Base-by-base conservation (phyloP, 768 basidiomycete species). In the Paxillus ammoniavirescens region DNA sequence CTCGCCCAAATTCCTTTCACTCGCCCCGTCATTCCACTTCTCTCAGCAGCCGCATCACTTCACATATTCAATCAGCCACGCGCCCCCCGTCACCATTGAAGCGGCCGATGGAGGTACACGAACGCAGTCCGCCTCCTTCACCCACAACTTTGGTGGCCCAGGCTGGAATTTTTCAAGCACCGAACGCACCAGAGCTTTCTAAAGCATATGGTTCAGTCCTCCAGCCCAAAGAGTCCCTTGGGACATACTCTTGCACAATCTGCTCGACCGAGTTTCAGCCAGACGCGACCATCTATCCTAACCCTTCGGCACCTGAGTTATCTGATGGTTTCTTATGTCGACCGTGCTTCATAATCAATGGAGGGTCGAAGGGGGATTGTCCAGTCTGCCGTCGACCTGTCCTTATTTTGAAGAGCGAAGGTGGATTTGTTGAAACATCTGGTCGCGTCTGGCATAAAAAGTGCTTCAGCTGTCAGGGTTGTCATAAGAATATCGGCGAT, bases 141-240 rank as follows among this genome's bases (percentile, higher is more conserved):
- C 64, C 72, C 2, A 75, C 79, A 31, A 65, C 82, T 26, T 72
- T 79, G 26, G 78, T 81, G 36, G 76, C 82, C 2, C 82, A 82
- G 54, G 74, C 78, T 30, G 84, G 78, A 52, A 84, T 90, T 42
- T 70, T 90, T 21, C 83, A 81, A 23, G 83, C 81, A 30, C 75
- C 82, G 36, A 77, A 78, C 60, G 79, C 78, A 8, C 82, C 86
- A 2, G 81, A 88, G 17, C 75, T 82, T 17, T 82, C 90, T 41
- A 93, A 91, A 69, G 91, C 87, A 5, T 93, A 91, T 58, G 91
- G 91, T 26, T 91, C 91, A 0, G 80, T 93, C 21, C 73, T 93
- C 15, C 91, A 92, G 63, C 82, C 89, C 21, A 84, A 84, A 59
- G 88, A 88, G 62, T 79, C 86, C 6, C 76, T 92, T n/a, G 67